Conservation (phyloP, 352 stramenopile genomes). For the Phytophthora fragariae region DNA sequence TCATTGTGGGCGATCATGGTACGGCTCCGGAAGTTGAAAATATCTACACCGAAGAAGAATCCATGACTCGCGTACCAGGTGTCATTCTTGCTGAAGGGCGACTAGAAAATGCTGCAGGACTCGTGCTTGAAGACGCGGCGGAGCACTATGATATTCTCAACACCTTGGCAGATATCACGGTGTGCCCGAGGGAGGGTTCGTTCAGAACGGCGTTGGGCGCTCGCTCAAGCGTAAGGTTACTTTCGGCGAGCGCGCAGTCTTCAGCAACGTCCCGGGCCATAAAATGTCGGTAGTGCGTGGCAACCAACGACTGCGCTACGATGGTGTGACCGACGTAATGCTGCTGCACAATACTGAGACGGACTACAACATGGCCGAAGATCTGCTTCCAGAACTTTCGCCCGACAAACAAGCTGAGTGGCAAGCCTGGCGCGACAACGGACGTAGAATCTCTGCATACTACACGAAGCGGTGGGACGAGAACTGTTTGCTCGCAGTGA, state of each 20-base stretch:
- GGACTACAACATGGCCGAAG: slow-evolving; percentile 41
- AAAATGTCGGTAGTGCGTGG: slow-evolving; percentile 61
- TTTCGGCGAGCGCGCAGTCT: slow-evolving; percentile 43
- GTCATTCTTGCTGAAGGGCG: slow-evolving; percentile 60
- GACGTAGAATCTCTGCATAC: slow-evolving; percentile 48
- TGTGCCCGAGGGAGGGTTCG: slow-evolving; percentile 55
- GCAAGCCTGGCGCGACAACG: slow-evolving; percentile 40
- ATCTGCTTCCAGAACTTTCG: slow-evolving; percentile 40
- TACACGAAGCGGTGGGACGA: slow-evolving; percentile 56
- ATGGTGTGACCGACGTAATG: slow-evolving; percentile 45
- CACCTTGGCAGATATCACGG: slow-evolving; percentile 68
- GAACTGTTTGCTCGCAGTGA: slow-evolving; percentile 38
- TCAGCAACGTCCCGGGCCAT: slow-evolving; percentile 57
- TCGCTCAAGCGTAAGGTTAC: slow-evolving; percentile 56
- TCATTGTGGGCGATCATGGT: slow-evolving; percentile 65
- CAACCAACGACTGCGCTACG: slow-evolving; percentile 53
- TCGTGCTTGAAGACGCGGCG: slow-evolving; percentile 49
- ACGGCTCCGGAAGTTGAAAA: slow-evolving; percentile 49
- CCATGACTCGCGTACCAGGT: slow-evolving; percentile 45
- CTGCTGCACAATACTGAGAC: slow-evolving; percentile 51
- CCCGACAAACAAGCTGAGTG: slow-evolving; percentile 35
- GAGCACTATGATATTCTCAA: slow-evolving; percentile 73
- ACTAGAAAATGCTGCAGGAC: slow-evolving; percentile 44
- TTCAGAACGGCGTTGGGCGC: slow-evolving; percentile 59
- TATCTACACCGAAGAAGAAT: slow-evolving; percentile 53